These are phyloP conservation scores for Salix viminalis DNA, from an alignment of 345 rosid genomes.

Conservation along the genomic window DNA sequence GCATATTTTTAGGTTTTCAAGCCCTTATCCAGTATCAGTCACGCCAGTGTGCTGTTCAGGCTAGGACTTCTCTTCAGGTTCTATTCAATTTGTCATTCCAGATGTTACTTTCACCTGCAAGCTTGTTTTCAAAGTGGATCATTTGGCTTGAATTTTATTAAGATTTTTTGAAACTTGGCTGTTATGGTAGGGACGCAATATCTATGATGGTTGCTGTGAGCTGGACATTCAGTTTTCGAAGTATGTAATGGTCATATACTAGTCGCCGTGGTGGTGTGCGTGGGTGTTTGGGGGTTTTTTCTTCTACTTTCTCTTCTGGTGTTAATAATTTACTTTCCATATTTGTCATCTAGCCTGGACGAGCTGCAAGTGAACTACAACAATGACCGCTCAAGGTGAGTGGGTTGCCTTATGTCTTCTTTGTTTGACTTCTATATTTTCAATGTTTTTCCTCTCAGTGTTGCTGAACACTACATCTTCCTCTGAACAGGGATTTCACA, in stretches of 20 bases:
- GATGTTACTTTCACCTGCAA: background rate
- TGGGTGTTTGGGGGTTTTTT: no score
- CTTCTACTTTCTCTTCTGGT: background rate
- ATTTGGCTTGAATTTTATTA: slow-evolving; percentile 10
- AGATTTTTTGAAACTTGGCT: slow-evolving; percentile 5
- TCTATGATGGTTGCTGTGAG: slow-evolving; percentile 96
- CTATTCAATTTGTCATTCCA: background rate
- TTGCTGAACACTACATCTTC: slow-evolving; percentile 6
- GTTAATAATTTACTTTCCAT: background rate
- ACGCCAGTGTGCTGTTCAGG: slow-evolving; percentile 72
- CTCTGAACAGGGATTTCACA: slow-evolving; percentile 72
- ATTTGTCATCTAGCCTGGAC: slow-evolving; percentile 58
- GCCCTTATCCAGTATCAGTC: slow-evolving; percentile 84
- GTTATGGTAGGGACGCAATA: slow-evolving; percentile 76
- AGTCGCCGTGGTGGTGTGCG: no score
- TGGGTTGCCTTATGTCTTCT: slow-evolving; percentile 11
- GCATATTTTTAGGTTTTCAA: slow-evolving; percentile 68
- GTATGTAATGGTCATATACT: slow-evolving; percentile 38
- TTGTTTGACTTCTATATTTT: background rate
- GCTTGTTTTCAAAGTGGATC: background rate
- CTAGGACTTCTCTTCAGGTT: slow-evolving; percentile 92
- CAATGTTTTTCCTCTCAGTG: background rate
- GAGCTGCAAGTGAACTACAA: slow-evolving; percentile 98
- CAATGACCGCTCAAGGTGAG: slow-evolving; percentile 88
- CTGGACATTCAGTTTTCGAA: slow-evolving; percentile 95